Base-by-base conservation (phyloP, 1,284 basidiomycete genomes). In the Irpex sp. region DNA sequence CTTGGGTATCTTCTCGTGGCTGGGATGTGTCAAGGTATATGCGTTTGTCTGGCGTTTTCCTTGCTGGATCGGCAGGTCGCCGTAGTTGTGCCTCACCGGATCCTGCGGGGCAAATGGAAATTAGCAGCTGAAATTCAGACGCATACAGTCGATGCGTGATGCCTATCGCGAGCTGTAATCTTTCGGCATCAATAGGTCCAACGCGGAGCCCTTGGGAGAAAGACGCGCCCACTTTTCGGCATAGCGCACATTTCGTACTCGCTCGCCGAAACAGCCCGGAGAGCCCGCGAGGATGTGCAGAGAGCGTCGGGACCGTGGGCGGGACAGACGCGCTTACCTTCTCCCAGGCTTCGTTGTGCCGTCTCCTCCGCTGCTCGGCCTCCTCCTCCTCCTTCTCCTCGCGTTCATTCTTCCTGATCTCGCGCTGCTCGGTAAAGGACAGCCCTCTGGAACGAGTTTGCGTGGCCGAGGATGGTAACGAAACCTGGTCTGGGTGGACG, bases 61-160 rank as follows among this genome's bases (percentile, higher is more conserved):
- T 66, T 65, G 65, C 58, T 86, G 84, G 59, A 88, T 71, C 0
- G 83, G 82, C 1, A 84, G 74, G 69, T 83, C 80, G 60, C 87
- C 87, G 72, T 88, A 90, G 73, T 83, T 83, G 63, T 84, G 82
- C 28, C 76, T 74, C 4, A 86, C 80, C 66, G 82, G 81, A 71
- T 88, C 87, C 77, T 82, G 60, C 14, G 36, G 10, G 19, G 18
- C 14, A 8, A 18, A 3, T n/a, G 28, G 55, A 28, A 57, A 19
- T 36, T 33, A 7, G 36, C 8, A 45, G 35, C 12, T 39, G 57
- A 35, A 36, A 47, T 12, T 51, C 49, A n/a, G 10, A 19, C 18
- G 53, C 23, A 51, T 33, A 33, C 28, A 33, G 28, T 33, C 28
- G 28, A 33, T 33, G 28, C 28, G 28, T 33, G 28, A 33, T 33